A percentile compares a stretch with the other conserved stretches of the same genome.
These are phyloP conservation scores for Acacia concinna DNA, from an alignment of 331 rosid genomes.

Conservation along the genomic window DNA sequence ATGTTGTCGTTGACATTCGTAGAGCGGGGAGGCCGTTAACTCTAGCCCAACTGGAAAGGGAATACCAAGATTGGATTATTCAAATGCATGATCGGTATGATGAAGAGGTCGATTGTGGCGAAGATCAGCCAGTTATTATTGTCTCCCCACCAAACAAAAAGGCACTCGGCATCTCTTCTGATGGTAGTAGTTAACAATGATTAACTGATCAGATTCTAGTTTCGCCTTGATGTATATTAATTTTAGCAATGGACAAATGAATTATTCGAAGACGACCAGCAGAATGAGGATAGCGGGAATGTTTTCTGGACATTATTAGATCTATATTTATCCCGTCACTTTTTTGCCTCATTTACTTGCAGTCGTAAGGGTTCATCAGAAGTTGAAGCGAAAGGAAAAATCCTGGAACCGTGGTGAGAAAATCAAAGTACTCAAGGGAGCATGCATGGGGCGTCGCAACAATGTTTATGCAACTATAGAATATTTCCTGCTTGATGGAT, in stretches of 20 bases:
- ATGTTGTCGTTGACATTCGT: slow-evolving; percentile 31
- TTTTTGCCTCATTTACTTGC: slow-evolving; percentile 11
- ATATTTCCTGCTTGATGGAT: slow-evolving; percentile 59
- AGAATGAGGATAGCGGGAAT: not conserved
- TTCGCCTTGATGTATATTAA: not conserved
- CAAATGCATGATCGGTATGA: slow-evolving; percentile 55
- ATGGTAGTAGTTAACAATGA: slow-evolving; percentile 49
- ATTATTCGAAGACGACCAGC: not conserved
- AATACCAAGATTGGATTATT: slow-evolving; percentile 58
- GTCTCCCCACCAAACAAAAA: slow-evolving; percentile 48
- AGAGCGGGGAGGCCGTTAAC: slow-evolving; percentile 35
- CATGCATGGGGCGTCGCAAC: slow-evolving; percentile 46
- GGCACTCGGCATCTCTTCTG: slow-evolving; percentile 48
- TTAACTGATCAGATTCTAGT: not conserved
- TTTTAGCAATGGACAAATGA: not conserved
- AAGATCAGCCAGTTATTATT: slow-evolving; percentile 49
- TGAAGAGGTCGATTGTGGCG: slow-evolving; percentile 55
- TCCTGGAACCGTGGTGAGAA: slow-evolving; percentile 52
- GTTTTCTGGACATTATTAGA: not conserved
- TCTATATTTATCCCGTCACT: slow-evolving; percentile 9
- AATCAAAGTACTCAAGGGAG: slow-evolving; percentile 62
- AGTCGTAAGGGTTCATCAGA: slow-evolving; percentile 54
- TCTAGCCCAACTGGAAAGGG: slow-evolving; percentile 45
- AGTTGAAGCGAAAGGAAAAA: slow-evolving; percentile 44
- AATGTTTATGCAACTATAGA: slow-evolving; percentile 64